These are phyloP conservation scores for Verruconis gallopava DNA, from an alignment of 2,329 filamentous ascomycete species.

Conservation along the genomic window DNA sequence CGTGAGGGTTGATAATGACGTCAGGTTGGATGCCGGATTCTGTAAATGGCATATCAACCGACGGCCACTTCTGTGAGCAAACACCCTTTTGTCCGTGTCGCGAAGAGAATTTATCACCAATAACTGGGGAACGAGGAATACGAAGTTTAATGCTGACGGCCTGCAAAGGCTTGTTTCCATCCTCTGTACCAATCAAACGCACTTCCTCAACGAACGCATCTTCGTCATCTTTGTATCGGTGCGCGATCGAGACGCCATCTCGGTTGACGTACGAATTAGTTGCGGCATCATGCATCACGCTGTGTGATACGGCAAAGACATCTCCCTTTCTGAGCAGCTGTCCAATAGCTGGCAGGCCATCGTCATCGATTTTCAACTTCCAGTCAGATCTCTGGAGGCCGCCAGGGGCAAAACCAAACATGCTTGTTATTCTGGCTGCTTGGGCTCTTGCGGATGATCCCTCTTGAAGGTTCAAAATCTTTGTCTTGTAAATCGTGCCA, in stretches of 20 bases:
- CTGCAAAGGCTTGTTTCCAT: constrained; percentile 70
- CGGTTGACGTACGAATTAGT: constrained; percentile 72
- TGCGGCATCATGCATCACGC: constrained; percentile 59
- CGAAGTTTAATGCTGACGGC: constrained; percentile 87
- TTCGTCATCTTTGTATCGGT: constrained; percentile 91
- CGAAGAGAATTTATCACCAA: constrained; percentile 98
- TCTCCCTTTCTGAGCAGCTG: constrained; percentile 67
- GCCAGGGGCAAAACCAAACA: constrained; percentile 83
- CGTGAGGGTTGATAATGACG: constrained; percentile 97
- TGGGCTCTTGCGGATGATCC: constrained; percentile 54
- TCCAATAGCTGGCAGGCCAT: constrained; percentile 75
- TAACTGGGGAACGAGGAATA: constrained; percentile 77
- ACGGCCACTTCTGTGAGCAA: constrained; percentile 88
- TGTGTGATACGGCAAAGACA: constrained; percentile 79
- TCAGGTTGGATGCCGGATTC: constrained; percentile 95
- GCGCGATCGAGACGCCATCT: constrained; percentile 72
- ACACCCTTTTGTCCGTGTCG: constrained; percentile 98
- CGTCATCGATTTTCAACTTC: constrained; percentile 65
- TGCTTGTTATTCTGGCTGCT: constrained; percentile 57
- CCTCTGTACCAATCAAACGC: constrained; percentile 75
- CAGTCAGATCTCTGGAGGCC: constrained; percentile 57
- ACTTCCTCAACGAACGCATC: constrained; percentile 85
- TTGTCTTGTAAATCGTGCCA: constrained; percentile 95
- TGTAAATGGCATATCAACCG: constrained; percentile 88
- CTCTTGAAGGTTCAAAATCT: constrained; percentile 77